Evolutionary conservation across 2,329 filamentous ascomycete species (phyloP), one percentile per base, ranked within the genome.

Genomic region (Xylaria sp.): DNA sequence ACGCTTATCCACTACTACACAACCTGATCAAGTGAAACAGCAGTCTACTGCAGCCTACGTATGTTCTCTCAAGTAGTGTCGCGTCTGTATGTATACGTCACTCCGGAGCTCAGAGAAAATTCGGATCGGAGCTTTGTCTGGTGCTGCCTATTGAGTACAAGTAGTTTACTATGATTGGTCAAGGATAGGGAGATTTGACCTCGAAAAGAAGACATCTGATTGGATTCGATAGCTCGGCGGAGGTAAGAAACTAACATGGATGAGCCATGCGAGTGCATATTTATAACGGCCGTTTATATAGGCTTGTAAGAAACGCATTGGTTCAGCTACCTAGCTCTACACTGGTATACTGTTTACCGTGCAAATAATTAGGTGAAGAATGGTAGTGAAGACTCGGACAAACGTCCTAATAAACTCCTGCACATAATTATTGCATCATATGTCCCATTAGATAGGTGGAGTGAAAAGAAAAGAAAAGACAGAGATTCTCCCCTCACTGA

Each of bases 111-210:
- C 56, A 60, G 65, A 58, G 60, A 65, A 56, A 69, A 50, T 9
- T 63, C 58, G 66, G 67, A 69, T 69, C 67, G 61, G 56, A 56
- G 60, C n/a, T 57, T 57, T 63, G 25, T 46, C 23, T 58, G 6
- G 18, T 48, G 7, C n/a, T 20, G 8, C 18, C 18, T 20, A 48
- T 20, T 20, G 41, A 46, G 41, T 46, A 18, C 10, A 55, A 25
- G 25, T 52, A 52, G 50, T 23, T 20, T 20, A 20, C 18, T 23
- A 34, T 65, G 67, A 67, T 69, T 69, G 67, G 67, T 51, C 67
- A 64, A 48, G 12, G 48, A 44, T n/a, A n/a, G 23, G 31, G 60
- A 67, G 51, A 64, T 70, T 66, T 64, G 55, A 67, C 28, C 50
- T 37, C 37, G 37, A 48, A 20, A 25, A 61, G 41, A 34, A 44